These are phyloP conservation scores for Plasmodium coatneyi DNA, from an alignment of 169 alveolate species.

Conservation along the genomic window DNA sequence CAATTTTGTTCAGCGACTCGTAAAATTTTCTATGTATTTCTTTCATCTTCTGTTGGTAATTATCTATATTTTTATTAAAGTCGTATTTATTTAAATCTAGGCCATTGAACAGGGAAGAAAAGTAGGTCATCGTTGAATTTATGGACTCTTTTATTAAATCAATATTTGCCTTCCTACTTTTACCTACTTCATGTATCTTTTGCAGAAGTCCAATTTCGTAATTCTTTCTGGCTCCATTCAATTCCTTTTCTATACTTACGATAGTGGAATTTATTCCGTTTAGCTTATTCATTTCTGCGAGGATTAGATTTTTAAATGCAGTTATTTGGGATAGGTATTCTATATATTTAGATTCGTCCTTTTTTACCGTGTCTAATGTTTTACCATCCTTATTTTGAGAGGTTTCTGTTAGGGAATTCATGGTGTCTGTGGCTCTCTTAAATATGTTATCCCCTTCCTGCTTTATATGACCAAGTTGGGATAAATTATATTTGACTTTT, in stretches of 20 bases:
- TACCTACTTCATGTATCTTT: conserved; percentile 2
- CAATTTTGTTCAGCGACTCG: not conserved
- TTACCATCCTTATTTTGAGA: not conserved
- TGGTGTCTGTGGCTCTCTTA: not conserved
- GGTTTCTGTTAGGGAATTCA: not conserved
- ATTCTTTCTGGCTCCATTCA: not conserved
- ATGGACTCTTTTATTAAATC: conserved; percentile 1
- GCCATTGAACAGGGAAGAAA: not conserved
- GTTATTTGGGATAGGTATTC: not conserved
- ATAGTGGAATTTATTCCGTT: not conserved
- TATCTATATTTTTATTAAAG: not conserved
- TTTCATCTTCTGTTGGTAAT: not conserved
- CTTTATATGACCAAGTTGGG: not conserved
- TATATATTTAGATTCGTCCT: not conserved
- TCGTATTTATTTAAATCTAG: not conserved
- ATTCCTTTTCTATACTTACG: not conserved
- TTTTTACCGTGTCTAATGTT: not conserved
- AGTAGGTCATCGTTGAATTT: not conserved
- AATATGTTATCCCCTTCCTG: not conserved
- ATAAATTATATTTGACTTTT: not conserved
- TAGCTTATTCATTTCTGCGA: not conserved
- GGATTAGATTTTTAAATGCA: not conserved
- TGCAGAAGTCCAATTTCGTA: conserved; percentile 29
- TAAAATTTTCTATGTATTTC: not conserved
- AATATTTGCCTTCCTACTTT: not conserved